Percentiles rank a stretch among this genome's conserved stretches.
These are phyloP conservation scores for Daldinia sp. DNA, from an alignment of 2,329 filamentous ascomycete genomes.

Conservation along the genomic window DNA sequence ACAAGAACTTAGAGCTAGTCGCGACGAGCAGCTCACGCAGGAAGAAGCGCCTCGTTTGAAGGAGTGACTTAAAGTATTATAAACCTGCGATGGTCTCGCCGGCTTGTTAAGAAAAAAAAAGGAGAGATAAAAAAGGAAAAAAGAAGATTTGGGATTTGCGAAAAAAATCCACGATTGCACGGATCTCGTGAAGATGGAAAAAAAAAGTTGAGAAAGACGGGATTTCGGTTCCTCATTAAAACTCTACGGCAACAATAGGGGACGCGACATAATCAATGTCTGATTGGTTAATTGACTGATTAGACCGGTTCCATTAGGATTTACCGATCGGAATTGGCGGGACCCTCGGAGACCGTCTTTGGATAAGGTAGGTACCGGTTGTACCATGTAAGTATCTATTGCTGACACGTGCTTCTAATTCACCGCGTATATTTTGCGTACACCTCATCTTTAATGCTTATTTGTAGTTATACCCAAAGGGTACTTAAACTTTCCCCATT, in stretches of 20 bases:
- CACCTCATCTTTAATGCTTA: neutral
- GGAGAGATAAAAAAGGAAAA: conserved; percentile 42
- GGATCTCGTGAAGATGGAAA: conserved; percentile 27
- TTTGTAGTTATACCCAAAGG: neutral
- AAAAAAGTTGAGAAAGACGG: conserved; percentile 28
- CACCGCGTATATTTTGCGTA: neutral
- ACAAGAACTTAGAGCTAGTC: conserved; percentile 7
- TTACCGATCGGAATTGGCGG: conserved; percentile 33
- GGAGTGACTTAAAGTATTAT: conserved; percentile 51
- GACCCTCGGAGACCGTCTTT: conserved; percentile 23
- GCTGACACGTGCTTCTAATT: neutral
- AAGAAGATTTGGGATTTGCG: conserved; percentile 33
- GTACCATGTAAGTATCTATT: neutral
- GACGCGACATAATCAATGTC: conserved; percentile 19
- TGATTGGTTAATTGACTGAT: conserved; percentile 23
- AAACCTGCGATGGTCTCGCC: conserved; percentile 34
- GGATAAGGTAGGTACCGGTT: conserved; percentile 4
- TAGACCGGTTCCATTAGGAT: conserved; percentile 26
- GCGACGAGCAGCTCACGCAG: conserved; percentile 44
- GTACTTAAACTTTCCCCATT: neutral
- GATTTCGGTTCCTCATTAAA: conserved; percentile 35
- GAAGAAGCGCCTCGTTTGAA: conserved; percentile 48
- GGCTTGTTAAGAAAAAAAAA: conserved; percentile 32
- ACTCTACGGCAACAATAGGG: conserved; percentile 38
- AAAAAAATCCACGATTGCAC: conserved; percentile 42